Percentiles rank a stretch among this genome's conserved stretches.
phyloP scores from a whole-genome alignment of 2,329 filamentous ascomycete genomes.

The Pseudopyrenochaeta lycopersici region DNA sequence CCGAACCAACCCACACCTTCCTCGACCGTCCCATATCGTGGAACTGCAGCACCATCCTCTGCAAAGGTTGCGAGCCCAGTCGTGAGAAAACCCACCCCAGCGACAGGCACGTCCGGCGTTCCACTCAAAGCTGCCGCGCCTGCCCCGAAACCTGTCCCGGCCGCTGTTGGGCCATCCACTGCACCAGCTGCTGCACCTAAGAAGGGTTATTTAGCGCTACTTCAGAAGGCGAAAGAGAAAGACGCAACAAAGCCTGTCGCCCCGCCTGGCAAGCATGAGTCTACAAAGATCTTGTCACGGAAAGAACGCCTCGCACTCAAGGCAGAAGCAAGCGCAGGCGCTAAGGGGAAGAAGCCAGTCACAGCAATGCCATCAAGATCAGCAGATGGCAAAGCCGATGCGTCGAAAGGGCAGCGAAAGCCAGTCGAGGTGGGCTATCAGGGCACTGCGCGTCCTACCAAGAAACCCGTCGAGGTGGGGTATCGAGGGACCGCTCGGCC shows the following conservation, averaged over 20 bases:
- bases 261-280: conserved; percentile 78
- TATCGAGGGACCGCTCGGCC: conserved; percentile 51
- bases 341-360: conserved; percentile 45
- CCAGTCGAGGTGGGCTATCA: conserved; percentile 54
- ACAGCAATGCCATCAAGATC: conserved; percentile 20
- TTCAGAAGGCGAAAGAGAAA: conserved; percentile 74
- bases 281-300: conserved; percentile 69
- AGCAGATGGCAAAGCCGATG: conserved; percentile 33
- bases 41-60: conserved; percentile 45
- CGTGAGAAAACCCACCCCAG: conserved; percentile 34
- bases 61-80: conserved; percentile 29
- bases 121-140: conserved; percentile 30
- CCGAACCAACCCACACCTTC: conserved; percentile 28
- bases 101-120: conserved; percentile 21
- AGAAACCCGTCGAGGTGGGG: conserved; percentile 42
- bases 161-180: conserved; percentile 31
- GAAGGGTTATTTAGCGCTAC: conserved; percentile 77
- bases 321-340: conserved; percentile 54
- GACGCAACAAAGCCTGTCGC: conserved; percentile 58
- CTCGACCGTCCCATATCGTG: conserved; percentile 46
- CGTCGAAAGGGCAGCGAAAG: conserved; percentile 47
- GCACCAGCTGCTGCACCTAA: conserved; percentile 62
- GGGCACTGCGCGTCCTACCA: conserved; percentile 57
- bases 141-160: conserved; percentile 27
- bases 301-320: conserved; percentile 62